Base-by-base conservation (phyloP, 371 early-diverging fungal genomes). In the Zopfochytrium polystomum region DNA sequence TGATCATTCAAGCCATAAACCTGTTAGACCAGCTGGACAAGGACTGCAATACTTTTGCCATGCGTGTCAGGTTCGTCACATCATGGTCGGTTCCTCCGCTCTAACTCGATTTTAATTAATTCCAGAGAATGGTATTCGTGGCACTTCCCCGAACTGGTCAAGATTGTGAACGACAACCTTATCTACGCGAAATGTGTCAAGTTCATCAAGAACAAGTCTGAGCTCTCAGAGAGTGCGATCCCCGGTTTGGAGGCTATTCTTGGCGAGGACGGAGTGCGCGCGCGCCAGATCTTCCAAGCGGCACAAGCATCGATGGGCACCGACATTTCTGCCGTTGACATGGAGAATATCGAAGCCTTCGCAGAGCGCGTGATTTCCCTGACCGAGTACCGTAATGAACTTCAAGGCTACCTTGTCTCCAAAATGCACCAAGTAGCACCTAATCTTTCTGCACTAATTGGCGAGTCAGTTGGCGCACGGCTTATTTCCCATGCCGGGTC, bases 341-440 rank as follows among this genome's bases (percentile, higher is more conserved):
- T 95, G 86, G 77, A 87, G 62, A 96, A 96, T 83, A 92, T 99
- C 55, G 86, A 90, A 74, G 81, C 82, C 73, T 94, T 97, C 82
- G 92, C 95, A 65, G 86, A 90, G 67, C 90, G 96, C 63, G 93
- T 98, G 45, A 89, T 93, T 56, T 79, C 88, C 50, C 84, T 98
- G 55, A 84, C 89, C 45, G 90, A 97, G 66, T 95, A 96, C 84
- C 90, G 95, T 70, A 89, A 88, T 74, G 77, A 83, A 55, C 83
- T 99, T 50, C 86, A 90, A 75, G 85, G 79, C 48, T 99, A 98
- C 81, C 81, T 99, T 68, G 80, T 88, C 52, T 83, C 87, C 67
- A 98, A 96, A 83, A 95, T 99, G 96, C 85, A 86, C 78, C 82
- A 83, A 48, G 91, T 99, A 46, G 99, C 99, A 13, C 99, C 99